Base-by-base conservation (phyloP, 306 rosid species). In the Cyamopsis tetragonoloba region DNA sequence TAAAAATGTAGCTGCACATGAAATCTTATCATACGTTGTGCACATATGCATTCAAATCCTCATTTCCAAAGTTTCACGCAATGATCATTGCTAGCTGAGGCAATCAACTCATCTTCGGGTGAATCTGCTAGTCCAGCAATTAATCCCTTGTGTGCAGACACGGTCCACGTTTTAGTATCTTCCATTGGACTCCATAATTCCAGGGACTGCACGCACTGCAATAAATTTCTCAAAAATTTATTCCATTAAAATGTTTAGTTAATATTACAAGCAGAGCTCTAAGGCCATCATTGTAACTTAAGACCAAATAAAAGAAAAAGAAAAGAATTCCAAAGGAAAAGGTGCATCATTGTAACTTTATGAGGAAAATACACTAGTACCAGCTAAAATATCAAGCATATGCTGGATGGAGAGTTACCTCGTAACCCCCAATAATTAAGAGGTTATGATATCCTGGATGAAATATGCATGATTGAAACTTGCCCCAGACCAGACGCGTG, bases 1-100 rank as follows among this genome's bases (percentile, higher is more conserved):
- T 58, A 53, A 12, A 26, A 19, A 43, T 64, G 61, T 61, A 46
- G 24, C 28, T 28, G 61, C 57, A 71, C 54, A 60, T 12, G 38
- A 59, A 54, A 15, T 37, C 62, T 24, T 5, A 26, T 57, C n/a
- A 43, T 30, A 62, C 53, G 31, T 0, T 35, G 34, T n/a, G 22
- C 50, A 31, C 10, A 15, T 30, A 18, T 56, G 41, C 27, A 26
- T 63, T 46, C 2, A 53, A 53, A 56, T 64, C 11, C 49, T 82
- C 64, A 88, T 76, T 77, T 85, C 95, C 95, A 88, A 15, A 85
- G 43, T 70, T 83, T 88, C 58, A 83, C 87, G 13, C 68, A 65
- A 4, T 57, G 70, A 76, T 88, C 95, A 70, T 81, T 80, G 72
- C 95, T 73, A 14, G 81, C 82, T 0, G 95, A 85, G 62, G 95